These are phyloP conservation scores for Alternaria tenuissima DNA, from an alignment of 2,329 filamentous ascomycete genomes.

Conservation along the genomic window DNA sequence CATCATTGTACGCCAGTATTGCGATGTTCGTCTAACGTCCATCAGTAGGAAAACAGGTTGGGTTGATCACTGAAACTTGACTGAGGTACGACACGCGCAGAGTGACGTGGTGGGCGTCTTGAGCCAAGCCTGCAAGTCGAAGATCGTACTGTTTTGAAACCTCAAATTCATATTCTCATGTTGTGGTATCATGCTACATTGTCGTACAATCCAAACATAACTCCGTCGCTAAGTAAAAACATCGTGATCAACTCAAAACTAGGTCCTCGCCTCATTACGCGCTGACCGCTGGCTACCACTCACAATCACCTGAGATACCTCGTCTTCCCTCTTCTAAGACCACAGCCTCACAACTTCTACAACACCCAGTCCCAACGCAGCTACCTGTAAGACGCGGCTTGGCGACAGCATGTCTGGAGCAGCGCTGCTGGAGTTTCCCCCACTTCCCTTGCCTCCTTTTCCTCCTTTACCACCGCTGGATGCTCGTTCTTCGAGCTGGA, in stretches of 20 bases:
- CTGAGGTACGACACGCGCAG: background rate
- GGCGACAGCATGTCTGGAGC: slow-evolving; percentile 29
- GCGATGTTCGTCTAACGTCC: background rate
- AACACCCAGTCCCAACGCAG: slow-evolving; percentile 38
- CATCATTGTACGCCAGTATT: background rate
- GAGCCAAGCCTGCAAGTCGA: background rate
- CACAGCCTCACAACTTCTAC: slow-evolving; percentile 34
- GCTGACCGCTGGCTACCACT: too few species aligned
- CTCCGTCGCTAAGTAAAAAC: background rate
- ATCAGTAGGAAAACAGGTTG: background rate
- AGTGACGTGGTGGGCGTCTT: background rate
- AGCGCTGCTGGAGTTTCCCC: slow-evolving; percentile 24
- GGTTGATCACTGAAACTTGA: background rate
- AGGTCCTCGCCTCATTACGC: background rate
- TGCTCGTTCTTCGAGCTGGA: slow-evolving; percentile 31
- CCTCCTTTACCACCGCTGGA: background rate
- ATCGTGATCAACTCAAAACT: background rate
- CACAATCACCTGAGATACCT: background rate
- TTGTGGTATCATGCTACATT: background rate
- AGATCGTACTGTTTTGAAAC: background rate
- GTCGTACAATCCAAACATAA: background rate
- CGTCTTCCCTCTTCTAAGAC: slow-evolving; percentile 17
- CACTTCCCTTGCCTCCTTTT: slow-evolving; percentile 19
- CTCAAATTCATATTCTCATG: background rate
- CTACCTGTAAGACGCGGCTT: slow-evolving; percentile 34